Evolutionary conservation across 2,329 filamentous ascomycete species (phyloP).

Genomic region (Stemphylium lycopersici): DNA sequence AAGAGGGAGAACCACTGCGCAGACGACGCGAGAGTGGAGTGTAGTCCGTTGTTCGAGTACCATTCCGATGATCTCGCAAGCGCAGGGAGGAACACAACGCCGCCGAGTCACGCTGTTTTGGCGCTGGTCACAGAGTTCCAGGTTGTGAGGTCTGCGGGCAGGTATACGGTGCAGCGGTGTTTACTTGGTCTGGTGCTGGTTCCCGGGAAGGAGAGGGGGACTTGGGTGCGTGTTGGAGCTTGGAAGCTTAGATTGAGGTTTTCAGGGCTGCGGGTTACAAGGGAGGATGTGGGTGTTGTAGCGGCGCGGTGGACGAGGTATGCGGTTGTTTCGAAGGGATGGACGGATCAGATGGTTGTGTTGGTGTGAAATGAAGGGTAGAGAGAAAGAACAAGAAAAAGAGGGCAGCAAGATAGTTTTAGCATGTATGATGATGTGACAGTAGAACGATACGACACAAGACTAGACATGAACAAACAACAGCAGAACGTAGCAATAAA

Average conservation of each 20-base stretch:
- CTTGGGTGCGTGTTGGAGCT: conserved; percentile 10
- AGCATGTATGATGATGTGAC: no score
- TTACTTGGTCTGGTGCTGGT: conserved; percentile 7
- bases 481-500: no score
- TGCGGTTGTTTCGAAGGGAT: not conserved
- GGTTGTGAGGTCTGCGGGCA: conserved; percentile 1
- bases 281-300: not conserved
- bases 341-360: not conserved
- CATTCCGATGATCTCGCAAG: not conserved
- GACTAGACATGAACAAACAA: no score
- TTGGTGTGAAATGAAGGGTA: not conserved
- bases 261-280: not conserved
- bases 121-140: conserved; percentile 10
- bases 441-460: no score
- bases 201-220: not conserved
- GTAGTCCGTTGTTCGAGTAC: conserved; percentile 4
- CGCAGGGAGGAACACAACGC: not conserved
- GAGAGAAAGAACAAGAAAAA: no score
- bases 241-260: conserved; percentile 2
- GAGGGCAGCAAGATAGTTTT: no score
- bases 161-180: conserved; percentile 2
- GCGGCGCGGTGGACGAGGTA: conserved; percentile 5
- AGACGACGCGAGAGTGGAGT: not conserved
- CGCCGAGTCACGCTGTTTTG: not conserved
- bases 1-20: no score